Conservation (phyloP, 2,329 filamentous ascomycete genomes). For the Nemania sp. region DNA sequence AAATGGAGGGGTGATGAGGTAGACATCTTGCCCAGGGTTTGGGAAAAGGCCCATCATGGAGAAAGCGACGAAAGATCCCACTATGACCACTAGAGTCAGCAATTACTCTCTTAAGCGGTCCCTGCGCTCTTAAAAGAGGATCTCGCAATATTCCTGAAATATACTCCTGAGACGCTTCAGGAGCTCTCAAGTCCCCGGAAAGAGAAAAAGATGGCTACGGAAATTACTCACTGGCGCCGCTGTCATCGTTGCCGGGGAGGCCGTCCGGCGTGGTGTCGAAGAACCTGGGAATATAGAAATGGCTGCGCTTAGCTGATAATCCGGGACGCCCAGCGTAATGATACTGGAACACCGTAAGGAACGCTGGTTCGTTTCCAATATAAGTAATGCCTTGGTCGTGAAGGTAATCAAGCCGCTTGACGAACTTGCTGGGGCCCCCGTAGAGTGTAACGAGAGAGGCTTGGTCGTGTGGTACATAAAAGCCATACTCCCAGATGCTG, state of each 20-base stretch:
- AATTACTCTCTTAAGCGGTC: too few species aligned
- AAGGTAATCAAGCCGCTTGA: conserved; percentile 64
- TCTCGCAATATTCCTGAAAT: too few species aligned
- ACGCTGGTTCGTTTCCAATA: conserved; percentile 62
- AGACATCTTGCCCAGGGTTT: conserved; percentile 70
- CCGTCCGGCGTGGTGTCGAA: conserved; percentile 64
- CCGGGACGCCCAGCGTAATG: conserved; percentile 70
- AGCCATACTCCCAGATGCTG: conserved; percentile 74
- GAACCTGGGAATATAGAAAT: conserved; percentile 67
- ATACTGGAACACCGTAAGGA: conserved; percentile 62
- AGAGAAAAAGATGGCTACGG: too few species aligned
- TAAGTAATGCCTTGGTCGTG: conserved; percentile 68
- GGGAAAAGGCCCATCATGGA: conserved; percentile 74
- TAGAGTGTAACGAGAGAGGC: conserved; percentile 60
- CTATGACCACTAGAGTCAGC: too few species aligned
- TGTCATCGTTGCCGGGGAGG: conserved; percentile 73
- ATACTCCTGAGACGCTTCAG: too few species aligned
- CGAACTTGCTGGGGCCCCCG: conserved; percentile 62
- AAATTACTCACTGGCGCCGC: too few species aligned
- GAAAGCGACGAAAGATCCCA: conserved; percentile 69
- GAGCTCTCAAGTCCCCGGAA: too few species aligned
- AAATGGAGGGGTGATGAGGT: conserved; percentile 72
- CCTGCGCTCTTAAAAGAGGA: too few species aligned
- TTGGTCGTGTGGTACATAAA: conserved; percentile 62
- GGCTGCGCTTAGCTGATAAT: conserved; percentile 56